Evolutionary conservation across 2,329 filamentous ascomycete species (phyloP), one percentile per base, ranked within the genome.

Genomic region (Neonectria magnoliae): DNA sequence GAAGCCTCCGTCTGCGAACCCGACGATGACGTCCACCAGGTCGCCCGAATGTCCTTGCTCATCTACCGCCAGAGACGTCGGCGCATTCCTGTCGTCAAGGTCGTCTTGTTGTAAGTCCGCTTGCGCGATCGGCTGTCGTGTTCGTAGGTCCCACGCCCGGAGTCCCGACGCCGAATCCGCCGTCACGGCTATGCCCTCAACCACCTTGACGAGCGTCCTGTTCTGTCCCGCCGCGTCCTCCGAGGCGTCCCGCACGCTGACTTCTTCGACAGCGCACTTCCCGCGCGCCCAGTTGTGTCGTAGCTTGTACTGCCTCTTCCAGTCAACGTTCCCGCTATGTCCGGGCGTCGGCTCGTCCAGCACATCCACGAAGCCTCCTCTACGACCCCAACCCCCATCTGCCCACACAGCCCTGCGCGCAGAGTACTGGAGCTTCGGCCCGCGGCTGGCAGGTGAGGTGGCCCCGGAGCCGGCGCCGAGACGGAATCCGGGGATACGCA

Each of bases 221-320:
- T 58, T 89, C 75, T 58, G 67, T n/a, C 60, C 65, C 44, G 52
- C 65, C n/a, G 18, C 62, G 51, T 33, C 74, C 61, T 67, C 81
- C 57, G 84, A 81, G 10, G 64, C 57, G 42, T 75, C 73, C 42
- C 73, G 72, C 25, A 93, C 85, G 48, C 89, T 84, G 31, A 98
- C 87, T 77, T 97, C 92, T 38, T 91, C 90, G 13, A 97, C 88
- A 41, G 88, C 91, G 73, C 93, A 97, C 70, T 88, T 90, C 0
- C 95, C 96, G 66, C 86, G 88, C 1, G 92, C 88, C 96, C 96
- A 98, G 80, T 98, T 98, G 76, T 97, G 92, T 50, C 93, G 87
- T 54, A 98, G 83, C 73, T 91, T 93, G 79, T 97, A 98, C 73
- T 96, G 92, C 66, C 88, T 87, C 81, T 97, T 97, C 94, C 94